These are phyloP conservation scores for Pittosporum tobira DNA, from an alignment of 129 eudicot species.

Conservation along the genomic window DNA sequence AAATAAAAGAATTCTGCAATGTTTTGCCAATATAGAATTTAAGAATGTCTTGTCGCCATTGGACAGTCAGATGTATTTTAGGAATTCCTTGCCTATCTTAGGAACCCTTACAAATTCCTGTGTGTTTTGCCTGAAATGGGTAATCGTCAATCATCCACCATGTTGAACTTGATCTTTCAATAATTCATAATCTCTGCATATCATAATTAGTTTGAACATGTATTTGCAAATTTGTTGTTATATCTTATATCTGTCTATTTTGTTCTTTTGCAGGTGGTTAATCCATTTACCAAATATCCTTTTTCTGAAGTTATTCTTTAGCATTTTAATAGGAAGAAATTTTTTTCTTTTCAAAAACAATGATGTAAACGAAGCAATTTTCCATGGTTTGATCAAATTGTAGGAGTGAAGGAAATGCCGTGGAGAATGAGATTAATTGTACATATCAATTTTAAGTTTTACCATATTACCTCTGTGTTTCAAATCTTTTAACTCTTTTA, in stretches of 20 bases:
- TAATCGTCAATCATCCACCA: too few relatives aligned
- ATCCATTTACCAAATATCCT: constrained; percentile 99
- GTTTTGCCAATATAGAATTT: too few relatives aligned
- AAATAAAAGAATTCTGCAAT: too few relatives aligned
- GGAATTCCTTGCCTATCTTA: neutral
- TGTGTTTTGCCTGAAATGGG: neutral
- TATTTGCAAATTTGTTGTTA: neutral
- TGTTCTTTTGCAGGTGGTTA: constrained; percentile 67
- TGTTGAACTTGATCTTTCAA: neutral
- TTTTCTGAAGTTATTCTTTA: constrained; percentile 7
- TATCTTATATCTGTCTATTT: neutral
- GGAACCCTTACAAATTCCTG: too few relatives aligned
- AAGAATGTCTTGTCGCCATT: neutral
- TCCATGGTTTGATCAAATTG: neutral
- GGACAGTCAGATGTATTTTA: neutral
- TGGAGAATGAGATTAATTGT: too few relatives aligned
- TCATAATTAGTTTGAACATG: neutral
- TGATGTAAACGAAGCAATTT: neutral
- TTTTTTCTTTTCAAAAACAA: too few relatives aligned
- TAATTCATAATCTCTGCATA: neutral
- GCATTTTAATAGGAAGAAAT: too few relatives aligned
- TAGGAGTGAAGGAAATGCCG: neutral
- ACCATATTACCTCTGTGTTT: too few relatives aligned
- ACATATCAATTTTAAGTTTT: too few relatives aligned
- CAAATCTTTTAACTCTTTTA: neutral